Evolutionary conservation across 306 rosid genomes (phyloP).

Genomic region (Prunus mume): DNA sequence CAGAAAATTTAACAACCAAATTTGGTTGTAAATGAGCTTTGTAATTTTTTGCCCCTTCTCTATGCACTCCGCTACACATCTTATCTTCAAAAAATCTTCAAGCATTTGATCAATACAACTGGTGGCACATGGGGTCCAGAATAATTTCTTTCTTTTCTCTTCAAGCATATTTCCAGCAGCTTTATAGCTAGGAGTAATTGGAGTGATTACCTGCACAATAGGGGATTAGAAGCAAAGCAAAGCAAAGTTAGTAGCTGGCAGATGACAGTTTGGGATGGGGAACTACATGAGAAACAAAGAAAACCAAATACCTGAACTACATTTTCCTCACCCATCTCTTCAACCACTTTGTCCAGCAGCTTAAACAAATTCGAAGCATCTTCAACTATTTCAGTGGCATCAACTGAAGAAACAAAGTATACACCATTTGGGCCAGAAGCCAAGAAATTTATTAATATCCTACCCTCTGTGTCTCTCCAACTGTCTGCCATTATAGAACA

Average conservation of each 20-base stretch:
- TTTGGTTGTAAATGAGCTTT: constrained; percentile 72
- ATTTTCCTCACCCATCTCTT: constrained; percentile 88
- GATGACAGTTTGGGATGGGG: constrained; percentile 25
- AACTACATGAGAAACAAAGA: constrained; percentile 25
- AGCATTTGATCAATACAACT: constrained; percentile 75
- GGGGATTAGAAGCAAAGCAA: constrained; percentile 29
- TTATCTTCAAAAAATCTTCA: constrained; percentile 75
- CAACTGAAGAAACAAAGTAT: constrained; percentile 78
- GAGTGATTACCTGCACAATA: constrained; percentile 66
- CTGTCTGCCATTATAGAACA: constrained; percentile 85
- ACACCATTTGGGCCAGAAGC: constrained; percentile 80
- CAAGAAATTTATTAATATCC: constrained; percentile 70
- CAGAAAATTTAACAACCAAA: constrained; percentile 84
- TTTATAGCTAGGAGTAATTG: constrained; percentile 67
- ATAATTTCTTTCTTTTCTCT: constrained; percentile 77
- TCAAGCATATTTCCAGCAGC: constrained; percentile 92
- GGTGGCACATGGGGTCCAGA: constrained; percentile 93
- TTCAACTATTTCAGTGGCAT: constrained; percentile 64
- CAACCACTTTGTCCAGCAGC: constrained; percentile 79
- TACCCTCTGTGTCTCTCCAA: constrained; percentile 76
- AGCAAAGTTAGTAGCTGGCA: constrained; percentile 5
- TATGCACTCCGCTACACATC: constrained; percentile 80
- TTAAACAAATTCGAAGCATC: constrained; percentile 73
- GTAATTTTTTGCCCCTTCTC: constrained; percentile 79
- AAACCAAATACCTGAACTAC: constrained; percentile 80